Evolutionary conservation across 1,284 basidiomycete species (phyloP).

Genomic region (Marasmius tenuissimus): DNA sequence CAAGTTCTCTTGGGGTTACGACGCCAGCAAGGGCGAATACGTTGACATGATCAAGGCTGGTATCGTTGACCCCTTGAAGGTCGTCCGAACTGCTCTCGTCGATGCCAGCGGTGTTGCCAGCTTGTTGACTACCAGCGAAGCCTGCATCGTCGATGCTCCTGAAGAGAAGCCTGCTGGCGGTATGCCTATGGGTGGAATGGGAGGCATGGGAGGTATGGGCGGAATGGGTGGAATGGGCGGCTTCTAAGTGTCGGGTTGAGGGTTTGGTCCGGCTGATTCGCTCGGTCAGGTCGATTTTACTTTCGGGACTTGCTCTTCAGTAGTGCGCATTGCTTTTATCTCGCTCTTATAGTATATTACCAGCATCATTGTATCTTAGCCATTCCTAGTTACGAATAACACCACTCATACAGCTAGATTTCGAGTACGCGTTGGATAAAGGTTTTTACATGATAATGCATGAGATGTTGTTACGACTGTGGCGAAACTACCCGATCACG

Average conservation of each 20-base stretch:
- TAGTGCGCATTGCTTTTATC: neutral
- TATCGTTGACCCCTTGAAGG: constrained; percentile 94
- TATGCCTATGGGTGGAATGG: constrained; percentile 57
- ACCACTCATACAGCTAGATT: neutral
- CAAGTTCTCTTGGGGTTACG: constrained; percentile 88
- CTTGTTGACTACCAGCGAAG: constrained; percentile 92
- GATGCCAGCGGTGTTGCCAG: constrained; percentile 88
- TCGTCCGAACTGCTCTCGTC: constrained; percentile 88
- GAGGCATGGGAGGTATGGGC: constrained; percentile 64
- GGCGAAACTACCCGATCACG: too few species aligned
- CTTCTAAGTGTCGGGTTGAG: constrained; percentile 4
- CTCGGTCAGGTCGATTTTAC: neutral
- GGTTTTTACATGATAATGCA: too few species aligned
- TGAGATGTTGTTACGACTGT: too few species aligned
- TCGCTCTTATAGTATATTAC: neutral
- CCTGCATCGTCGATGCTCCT: constrained; percentile 87
- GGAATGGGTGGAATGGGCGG: constrained; percentile 66
- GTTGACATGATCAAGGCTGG: constrained; percentile 93
- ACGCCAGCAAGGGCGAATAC: constrained; percentile 89
- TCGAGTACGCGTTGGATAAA: neutral
- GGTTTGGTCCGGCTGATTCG: too few species aligned
- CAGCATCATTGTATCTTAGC: neutral
- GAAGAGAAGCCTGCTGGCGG: constrained; percentile 66
- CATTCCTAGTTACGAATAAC: neutral
- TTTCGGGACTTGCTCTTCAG: neutral